A percentile compares a stretch with the other conserved stretches of the same genome.
These are phyloP conservation scores for Apiospora saccharicola DNA, from an alignment of 2,329 filamentous ascomycete genomes.

Conservation along the genomic window DNA sequence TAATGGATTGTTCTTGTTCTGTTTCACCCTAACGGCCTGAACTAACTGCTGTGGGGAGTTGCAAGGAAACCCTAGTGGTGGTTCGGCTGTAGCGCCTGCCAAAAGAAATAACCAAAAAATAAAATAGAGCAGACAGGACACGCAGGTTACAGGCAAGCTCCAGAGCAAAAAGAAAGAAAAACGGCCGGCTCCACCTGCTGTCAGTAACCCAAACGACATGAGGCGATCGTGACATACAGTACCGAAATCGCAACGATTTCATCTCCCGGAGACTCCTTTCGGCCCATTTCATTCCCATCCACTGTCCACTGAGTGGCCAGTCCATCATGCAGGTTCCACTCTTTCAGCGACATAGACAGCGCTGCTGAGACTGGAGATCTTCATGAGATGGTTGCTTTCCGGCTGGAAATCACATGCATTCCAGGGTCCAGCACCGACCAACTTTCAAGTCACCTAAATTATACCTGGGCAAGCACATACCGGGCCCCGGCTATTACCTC, in stretches of 20 bases:
- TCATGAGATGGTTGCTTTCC: not conserved
- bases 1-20: not conserved
- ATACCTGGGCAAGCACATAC: not conserved
- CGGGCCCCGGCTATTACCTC: not conserved
- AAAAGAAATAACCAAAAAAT: constrained; percentile 2
- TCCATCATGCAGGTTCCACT: not conserved
- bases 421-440: constrained; percentile 15
- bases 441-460: constrained; percentile 2
- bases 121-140: not conserved
- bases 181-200: constrained; percentile 6
- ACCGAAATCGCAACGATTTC: constrained; percentile 22
- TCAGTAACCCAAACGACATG: constrained; percentile 21
- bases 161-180: not conserved
- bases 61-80: not conserved
- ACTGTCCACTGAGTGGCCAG: not conserved
- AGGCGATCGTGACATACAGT: constrained; percentile 22
- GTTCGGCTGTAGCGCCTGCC: constrained; percentile 3
- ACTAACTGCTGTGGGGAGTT: constrained; percentile 10
- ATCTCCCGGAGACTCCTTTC: constrained; percentile 3
- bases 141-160: not conserved
- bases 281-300: constrained; percentile 4
- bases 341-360: not conserved
- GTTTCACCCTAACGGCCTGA: constrained; percentile 17
- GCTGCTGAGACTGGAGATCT: not conserved
- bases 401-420: not conserved